Conservation (phyloP, 2,329 filamentous ascomycete genomes). For the Diaporthe destruens region DNA sequence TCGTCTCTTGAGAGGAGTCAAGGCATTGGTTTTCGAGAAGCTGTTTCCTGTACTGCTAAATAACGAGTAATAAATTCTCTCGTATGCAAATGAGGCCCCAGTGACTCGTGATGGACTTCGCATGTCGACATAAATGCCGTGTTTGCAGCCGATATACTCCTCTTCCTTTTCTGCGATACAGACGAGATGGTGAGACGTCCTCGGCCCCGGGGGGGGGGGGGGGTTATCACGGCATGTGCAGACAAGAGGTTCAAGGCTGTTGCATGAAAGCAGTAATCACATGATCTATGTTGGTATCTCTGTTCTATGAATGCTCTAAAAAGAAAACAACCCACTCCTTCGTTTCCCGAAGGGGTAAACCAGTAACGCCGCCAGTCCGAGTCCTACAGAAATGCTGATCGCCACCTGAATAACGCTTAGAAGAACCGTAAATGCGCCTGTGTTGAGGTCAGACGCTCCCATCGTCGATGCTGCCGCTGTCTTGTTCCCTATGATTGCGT, state of each 20-base stretch:
- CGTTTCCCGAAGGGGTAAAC: conserved; percentile 70
- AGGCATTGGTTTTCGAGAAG: background rate
- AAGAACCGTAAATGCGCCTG: conserved; percentile 65
- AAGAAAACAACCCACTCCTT: conserved; percentile 68
- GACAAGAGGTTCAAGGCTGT: background rate
- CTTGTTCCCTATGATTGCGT: conserved; percentile 63
- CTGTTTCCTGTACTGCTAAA: conserved; percentile 19
- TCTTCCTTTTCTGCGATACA: background rate
- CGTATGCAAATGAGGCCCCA: background rate
- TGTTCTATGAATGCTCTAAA: conserved; percentile 50
- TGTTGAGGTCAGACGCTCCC: conserved; percentile 52
- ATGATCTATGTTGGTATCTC: conserved; percentile 31
- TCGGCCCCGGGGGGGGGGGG: too few species aligned
- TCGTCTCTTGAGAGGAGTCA: background rate
- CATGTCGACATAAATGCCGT: background rate
- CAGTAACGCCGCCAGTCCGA: conserved; percentile 68
- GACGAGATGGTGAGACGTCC: background rate
- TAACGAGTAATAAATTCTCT: conserved; percentile 23
- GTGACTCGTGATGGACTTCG: background rate
- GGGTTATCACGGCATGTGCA: background rate
- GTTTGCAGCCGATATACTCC: background rate
- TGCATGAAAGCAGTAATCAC: background rate
- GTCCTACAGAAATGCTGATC: conserved; percentile 72
- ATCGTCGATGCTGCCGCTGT: conserved; percentile 48
- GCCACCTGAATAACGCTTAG: conserved; percentile 72